Evolutionary conservation across 306 rosid genomes (phyloP), one percentile per base, ranked within the genome.

Genomic region (Vigna reflexopilosa): DNA sequence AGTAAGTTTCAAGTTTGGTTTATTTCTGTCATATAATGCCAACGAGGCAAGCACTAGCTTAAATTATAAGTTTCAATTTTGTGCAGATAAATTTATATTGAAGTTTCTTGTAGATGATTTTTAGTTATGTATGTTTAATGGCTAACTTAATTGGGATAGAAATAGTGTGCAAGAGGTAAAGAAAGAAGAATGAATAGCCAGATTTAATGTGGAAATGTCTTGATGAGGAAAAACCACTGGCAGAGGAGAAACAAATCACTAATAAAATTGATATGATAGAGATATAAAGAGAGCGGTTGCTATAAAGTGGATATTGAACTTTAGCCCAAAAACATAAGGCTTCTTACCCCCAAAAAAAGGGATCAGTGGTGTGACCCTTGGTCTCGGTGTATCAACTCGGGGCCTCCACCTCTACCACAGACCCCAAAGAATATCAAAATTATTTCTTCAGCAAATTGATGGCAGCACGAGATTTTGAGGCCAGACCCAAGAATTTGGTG

Each of bases 1-100:
- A 77, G 99, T 93, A 91, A 87, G 98, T 90, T 76, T 48, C 28
- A 77, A 55, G 19, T 62, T 78, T 58, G 38, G 38, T 55, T 62
- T 55, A 30, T 76, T 32, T 32, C 30, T 70, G 20, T 65, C 36
- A 59, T 75, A 70, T 49, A 50, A 20, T 82, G 62, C 63, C 50
- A 4, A 14, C 47, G 51, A 79, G 47, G 67, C 54, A 64, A 74
- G 81, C 81, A 20, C 70, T 79, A 55, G 19, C 70, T 64, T 45
- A 51, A 51, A 22, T 26, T 17, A 15, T 36, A 65, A 72, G 73
- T 56, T 49, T 47, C 51, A 69, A 47, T 75, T 71, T 48, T 77
- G 38, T 75, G 66, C 40, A 36, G 52, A 67, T 67, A 40, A 22
- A 49, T 54, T 32, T 49, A 17, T 20, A 0, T 55, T 38, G n/a